A percentile compares a stretch with the other conserved stretches of the same genome.
Evolutionary conservation across 768 basidiomycete genomes (phyloP).

Genomic region (Rhodotorula graminis): DNA sequence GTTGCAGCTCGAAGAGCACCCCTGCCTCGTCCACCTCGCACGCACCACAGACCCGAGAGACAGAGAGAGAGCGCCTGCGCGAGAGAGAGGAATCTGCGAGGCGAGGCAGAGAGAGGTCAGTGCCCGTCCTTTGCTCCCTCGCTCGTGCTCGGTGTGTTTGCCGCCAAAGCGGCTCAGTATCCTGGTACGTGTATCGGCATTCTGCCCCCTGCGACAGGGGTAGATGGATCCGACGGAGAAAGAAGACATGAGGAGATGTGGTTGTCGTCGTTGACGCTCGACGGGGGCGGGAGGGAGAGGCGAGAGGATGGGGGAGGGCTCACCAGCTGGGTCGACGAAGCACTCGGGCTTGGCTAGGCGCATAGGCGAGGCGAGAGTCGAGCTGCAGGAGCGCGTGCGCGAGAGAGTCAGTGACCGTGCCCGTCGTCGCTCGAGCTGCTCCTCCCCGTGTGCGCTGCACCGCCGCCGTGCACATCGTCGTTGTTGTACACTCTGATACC

Average conservation of each 20-base stretch:
- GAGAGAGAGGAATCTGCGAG: too few relatives aligned
- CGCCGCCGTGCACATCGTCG: too few relatives aligned
- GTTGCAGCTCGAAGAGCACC: too few relatives aligned
- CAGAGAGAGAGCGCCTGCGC: background rate
- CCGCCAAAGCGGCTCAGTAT: background rate
- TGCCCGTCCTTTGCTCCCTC: background rate
- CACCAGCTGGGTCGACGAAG: background rate
- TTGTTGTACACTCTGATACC: conserved; percentile 22
- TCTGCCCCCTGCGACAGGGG: background rate
- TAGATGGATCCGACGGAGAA: conserved; percentile 27
- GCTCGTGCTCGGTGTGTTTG: background rate
- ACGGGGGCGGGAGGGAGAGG: background rate
- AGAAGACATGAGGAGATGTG: conserved; percentile 24
- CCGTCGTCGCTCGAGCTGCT: background rate
- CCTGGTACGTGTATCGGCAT: conserved; percentile 4
- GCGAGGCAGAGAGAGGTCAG: background rate
- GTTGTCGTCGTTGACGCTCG: conserved; percentile 8
- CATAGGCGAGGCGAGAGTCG: too few relatives aligned
- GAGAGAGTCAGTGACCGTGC: background rate
- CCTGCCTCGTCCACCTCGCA: too few relatives aligned
- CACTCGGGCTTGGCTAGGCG: too few relatives aligned
- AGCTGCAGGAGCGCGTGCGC: background rate
- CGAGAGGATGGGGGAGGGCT: background rate
- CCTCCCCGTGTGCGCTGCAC: too few relatives aligned
- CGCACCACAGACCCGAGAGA: too few relatives aligned